phyloP scores from a whole-genome alignment of 345 rosid species.

The Syzygium aqueum region DNA sequence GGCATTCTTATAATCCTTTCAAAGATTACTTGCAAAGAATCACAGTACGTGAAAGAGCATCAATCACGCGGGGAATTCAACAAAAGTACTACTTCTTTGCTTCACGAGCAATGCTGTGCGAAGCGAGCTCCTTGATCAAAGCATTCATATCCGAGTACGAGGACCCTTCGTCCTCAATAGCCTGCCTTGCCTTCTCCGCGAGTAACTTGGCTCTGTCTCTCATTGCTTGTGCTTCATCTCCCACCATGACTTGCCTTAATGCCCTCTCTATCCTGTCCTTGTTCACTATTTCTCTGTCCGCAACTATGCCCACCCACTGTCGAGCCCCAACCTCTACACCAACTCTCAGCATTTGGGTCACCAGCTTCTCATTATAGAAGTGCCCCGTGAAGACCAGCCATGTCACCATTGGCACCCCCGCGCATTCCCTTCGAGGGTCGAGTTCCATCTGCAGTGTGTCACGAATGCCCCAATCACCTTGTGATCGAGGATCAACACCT shows the following conservation, averaged over 20 bases:
- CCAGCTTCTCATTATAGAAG: conserved; percentile 42
- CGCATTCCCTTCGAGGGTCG: conserved; percentile 31
- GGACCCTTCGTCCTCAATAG: conserved; percentile 27
- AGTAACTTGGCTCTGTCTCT: conserved; percentile 17
- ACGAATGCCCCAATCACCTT: conserved; percentile 43
- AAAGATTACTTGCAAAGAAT: neutral
- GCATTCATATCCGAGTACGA: conserved; percentile 14
- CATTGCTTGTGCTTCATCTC: conserved; percentile 15
- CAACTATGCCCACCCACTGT: conserved; percentile 4
- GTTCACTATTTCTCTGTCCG: conserved; percentile 14
- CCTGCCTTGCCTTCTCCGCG: conserved; percentile 13
- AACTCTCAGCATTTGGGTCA: conserved; percentile 24
- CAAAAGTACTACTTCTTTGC: neutral
- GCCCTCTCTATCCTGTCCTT: conserved; percentile 27
- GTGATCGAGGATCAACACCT: conserved; percentile 50
- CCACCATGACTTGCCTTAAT: conserved; percentile 23
- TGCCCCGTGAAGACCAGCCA: conserved; percentile 42
- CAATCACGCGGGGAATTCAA: too few species aligned
- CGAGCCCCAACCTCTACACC: conserved; percentile 33
- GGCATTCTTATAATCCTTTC: neutral
- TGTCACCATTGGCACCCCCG: conserved; percentile 45
- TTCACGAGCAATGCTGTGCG: neutral
- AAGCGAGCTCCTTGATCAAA: conserved; percentile 15
- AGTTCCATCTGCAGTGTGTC: conserved; percentile 62
- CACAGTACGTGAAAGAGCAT: neutral